Percentiles rank a stretch among this genome's conserved stretches.
These are phyloP conservation scores for Dichotomopilus funicola DNA, from an alignment of 2,329 filamentous ascomycete genomes.

Conservation along the genomic window DNA sequence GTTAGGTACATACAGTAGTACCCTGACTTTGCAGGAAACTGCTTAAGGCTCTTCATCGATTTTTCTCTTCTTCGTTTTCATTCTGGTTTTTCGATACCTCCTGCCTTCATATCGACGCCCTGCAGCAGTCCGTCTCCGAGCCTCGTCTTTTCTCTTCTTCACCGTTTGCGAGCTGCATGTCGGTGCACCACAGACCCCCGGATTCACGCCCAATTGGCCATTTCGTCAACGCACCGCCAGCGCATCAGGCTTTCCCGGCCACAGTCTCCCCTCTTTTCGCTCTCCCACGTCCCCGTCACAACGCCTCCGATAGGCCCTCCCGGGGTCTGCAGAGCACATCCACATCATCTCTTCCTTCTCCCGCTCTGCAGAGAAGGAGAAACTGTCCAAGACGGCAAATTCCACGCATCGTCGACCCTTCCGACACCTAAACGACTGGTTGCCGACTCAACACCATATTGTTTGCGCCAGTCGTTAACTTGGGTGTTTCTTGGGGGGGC, in stretches of 20 bases:
- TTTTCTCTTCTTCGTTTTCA: no score
- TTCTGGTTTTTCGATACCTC: no score
- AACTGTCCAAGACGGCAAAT: no score
- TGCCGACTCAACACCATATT: no score
- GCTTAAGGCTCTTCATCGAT: no score
- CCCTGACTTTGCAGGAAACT: no score
- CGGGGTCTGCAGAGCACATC: neutral
- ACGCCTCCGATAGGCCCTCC: conserved; percentile 26
- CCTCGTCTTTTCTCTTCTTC: conserved; percentile 10
- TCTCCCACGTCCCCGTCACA: conserved; percentile 30
- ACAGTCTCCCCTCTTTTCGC: neutral
- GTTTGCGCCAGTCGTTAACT: no score
- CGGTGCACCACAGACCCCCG: conserved; percentile 23
- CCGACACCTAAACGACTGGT: no score
- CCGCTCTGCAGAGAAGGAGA: neutral
- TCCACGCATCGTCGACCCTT: no score
- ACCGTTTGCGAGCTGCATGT: conserved; percentile 24
- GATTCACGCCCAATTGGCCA: conserved; percentile 26
- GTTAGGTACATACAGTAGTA: no score
- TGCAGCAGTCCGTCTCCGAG: conserved; percentile 4
- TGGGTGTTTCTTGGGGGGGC: no score
- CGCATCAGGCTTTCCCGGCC: conserved; percentile 29
- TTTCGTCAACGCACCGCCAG: conserved; percentile 26
- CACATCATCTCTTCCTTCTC: neutral
- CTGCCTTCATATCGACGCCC: neutral